Conservation (phyloP, 805 yeast genomes). For the Ogataea wickerhamii region DNA sequence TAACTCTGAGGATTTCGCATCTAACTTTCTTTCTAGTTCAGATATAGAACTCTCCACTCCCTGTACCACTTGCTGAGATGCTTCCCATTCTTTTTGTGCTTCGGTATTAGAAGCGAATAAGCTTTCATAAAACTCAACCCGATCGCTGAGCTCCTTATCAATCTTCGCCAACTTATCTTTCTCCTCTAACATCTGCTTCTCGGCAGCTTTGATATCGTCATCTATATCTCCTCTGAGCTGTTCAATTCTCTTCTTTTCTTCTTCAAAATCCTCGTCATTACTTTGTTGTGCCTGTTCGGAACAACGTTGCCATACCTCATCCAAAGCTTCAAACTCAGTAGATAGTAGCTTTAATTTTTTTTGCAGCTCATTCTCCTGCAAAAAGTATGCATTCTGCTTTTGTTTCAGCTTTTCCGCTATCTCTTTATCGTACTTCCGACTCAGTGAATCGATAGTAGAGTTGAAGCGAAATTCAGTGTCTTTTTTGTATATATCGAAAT, state of each 20-base stretch:
- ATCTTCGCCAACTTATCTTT: not conserved
- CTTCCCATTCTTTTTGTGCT: constrained; percentile 4
- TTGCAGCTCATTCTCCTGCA: constrained; percentile 23
- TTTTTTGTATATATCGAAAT: constrained; percentile 35
- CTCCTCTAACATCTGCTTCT: not conserved
- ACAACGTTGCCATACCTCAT: not conserved
- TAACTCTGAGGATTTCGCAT: not conserved
- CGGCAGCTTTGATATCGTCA: not conserved
- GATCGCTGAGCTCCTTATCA: not conserved
- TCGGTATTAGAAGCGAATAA: not conserved
- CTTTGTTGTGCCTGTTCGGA: not conserved
- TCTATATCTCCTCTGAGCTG: not conserved
- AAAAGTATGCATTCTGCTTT: constrained; percentile 32
- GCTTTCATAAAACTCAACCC: constrained; percentile 1
- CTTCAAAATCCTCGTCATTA: not conserved
- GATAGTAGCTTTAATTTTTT: constrained; percentile 13
- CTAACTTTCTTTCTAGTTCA: constrained; percentile 4
- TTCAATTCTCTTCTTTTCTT: not conserved
- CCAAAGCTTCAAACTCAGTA: not conserved
- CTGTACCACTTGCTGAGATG: not conserved
- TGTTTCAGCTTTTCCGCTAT: constrained; percentile 37
- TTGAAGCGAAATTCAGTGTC: constrained; percentile 31
- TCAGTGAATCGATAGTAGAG: constrained; percentile 23
- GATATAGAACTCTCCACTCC: constrained; percentile 9
- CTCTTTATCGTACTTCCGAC: constrained; percentile 15